phyloP scores from a whole-genome alignment of 805 yeast species.

The Cyberlindnera mississippiensis region DNA sequence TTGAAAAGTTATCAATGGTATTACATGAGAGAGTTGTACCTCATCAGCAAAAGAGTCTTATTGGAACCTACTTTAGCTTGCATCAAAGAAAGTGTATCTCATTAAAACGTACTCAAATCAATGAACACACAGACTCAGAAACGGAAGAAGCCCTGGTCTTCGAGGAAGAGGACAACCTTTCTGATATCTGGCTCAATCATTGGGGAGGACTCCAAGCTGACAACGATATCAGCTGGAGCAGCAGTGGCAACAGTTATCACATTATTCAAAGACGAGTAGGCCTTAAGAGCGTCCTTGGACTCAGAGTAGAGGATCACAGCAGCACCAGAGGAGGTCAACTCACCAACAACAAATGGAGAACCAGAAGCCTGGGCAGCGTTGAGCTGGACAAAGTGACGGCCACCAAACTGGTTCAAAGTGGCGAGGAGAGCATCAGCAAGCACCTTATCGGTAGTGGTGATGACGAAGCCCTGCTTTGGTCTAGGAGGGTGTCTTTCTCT shows the following conservation, averaged over 20 bases:
- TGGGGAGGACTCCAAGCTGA: constrained; percentile 52
- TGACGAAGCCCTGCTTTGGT: constrained; percentile 80
- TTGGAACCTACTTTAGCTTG: no score
- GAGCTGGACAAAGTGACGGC: constrained; percentile 62
- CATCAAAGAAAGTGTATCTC: no score
- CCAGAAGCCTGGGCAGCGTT: constrained; percentile 35
- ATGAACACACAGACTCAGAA: constrained; percentile 29
- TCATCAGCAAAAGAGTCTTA: no score
- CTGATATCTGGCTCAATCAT: constrained; percentile 59
- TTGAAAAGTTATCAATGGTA: no score
- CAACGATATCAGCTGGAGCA: constrained; percentile 47
- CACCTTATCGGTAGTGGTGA: constrained; percentile 59
- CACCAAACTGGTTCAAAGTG: constrained; percentile 82
- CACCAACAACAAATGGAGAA: constrained; percentile 61
- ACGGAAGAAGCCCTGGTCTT: constrained; percentile 77
- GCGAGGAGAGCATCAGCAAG: constrained; percentile 83
- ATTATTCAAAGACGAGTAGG: constrained; percentile 7
- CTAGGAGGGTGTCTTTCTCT: constrained; percentile 94
- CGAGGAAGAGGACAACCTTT: constrained; percentile 66
- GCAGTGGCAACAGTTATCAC: constrained; percentile 44
- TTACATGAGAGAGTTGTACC: no score
- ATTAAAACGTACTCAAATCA: no score
- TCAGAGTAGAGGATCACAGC: constrained; percentile 69
- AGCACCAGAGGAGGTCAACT: constrained; percentile 83
- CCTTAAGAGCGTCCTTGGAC: constrained; percentile 6